These are phyloP conservation scores for Pseudonectria buxi DNA, from an alignment of 2,329 filamentous ascomycete species.

Conservation along the genomic window DNA sequence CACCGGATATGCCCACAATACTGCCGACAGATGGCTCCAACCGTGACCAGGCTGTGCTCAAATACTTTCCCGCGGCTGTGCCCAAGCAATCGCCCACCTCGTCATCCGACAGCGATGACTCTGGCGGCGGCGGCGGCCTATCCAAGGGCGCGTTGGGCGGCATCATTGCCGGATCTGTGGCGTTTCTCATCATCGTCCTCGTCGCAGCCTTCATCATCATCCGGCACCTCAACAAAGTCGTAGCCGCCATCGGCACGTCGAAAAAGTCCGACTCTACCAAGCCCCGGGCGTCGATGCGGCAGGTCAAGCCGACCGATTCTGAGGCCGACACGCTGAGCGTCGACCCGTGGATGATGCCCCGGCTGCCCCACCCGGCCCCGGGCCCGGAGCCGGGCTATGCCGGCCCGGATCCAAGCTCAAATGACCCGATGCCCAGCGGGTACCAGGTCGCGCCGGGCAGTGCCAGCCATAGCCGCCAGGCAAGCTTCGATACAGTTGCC, in stretches of 20 bases:
- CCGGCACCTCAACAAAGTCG: slow-evolving; percentile 41
- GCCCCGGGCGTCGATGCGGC: slow-evolving; percentile 28
- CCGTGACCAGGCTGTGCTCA: slow-evolving; percentile 29
- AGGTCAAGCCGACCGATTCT: slow-evolving; percentile 35
- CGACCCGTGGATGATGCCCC: slow-evolving; percentile 32
- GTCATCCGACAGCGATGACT: slow-evolving; percentile 13
- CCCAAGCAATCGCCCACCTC: slow-evolving; percentile 33
- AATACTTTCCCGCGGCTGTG: slow-evolving; percentile 38
- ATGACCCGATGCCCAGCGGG: slow-evolving; percentile 18
- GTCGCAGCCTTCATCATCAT: slow-evolving; percentile 43
- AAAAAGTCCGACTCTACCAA: slow-evolving; percentile 25
- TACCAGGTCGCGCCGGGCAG: slow-evolving; percentile 20
- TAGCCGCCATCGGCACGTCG: slow-evolving; percentile 32
- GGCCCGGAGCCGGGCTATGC: slow-evolving; percentile 1
- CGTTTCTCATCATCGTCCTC: slow-evolving; percentile 41
- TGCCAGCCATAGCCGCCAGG: slow-evolving; percentile 19
- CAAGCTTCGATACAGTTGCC: slow-evolving; percentile 22
- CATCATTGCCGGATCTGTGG: slow-evolving; percentile 45
- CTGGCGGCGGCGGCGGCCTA: slow-evolving; percentile 27
- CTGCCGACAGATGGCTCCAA: slow-evolving; percentile 18
- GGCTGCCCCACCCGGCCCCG: slow-evolving; percentile 16
- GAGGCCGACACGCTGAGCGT: slow-evolving; percentile 37
- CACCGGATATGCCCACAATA: slow-evolving; percentile 30
- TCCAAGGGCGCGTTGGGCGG: slow-evolving; percentile 41
- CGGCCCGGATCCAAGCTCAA: slow-evolving; percentile 23